phyloP scores from a whole-genome alignment of 2,329 filamentous ascomycete genomes.

The Ophiostoma sp. region DNA sequence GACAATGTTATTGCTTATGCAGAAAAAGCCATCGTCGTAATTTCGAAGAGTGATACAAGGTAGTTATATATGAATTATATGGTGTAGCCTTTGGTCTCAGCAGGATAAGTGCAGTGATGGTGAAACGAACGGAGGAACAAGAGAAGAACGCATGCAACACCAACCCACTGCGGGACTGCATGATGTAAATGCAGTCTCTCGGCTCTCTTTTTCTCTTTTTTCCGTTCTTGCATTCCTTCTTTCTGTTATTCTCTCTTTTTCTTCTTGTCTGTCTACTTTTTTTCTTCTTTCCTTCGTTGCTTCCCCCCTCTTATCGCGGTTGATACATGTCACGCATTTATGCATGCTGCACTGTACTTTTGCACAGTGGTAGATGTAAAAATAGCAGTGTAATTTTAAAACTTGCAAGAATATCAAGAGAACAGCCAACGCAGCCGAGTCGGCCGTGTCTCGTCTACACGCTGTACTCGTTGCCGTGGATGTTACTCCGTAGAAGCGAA shows the following conservation, averaged over 20 bases:
- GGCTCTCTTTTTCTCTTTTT: neutral
- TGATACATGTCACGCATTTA: neutral
- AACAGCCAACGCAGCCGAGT: no score
- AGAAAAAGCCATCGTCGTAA: no score
- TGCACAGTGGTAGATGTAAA: neutral
- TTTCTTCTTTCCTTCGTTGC: neutral
- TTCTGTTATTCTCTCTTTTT: neutral
- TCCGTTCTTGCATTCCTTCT: neutral
- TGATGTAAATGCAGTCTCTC: neutral
- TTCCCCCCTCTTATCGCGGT: neutral
- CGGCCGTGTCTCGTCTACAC: no score
- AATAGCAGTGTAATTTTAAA: neutral
- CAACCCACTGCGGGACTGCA: neutral
- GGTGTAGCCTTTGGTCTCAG: neutral
- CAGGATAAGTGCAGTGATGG: neutral
- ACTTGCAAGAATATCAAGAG: no score
- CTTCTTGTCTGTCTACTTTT: neutral
- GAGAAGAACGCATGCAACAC: neutral
- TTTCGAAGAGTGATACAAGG: no score
- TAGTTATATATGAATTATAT: neutral
- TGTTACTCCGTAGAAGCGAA: no score
- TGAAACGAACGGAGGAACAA: neutral
- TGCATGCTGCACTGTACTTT: slow-evolving; percentile 13
- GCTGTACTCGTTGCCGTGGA: no score
- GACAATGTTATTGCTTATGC: no score